Evolutionary conservation across 768 basidiomycete species (phyloP).

Genomic region (Mycena filopes): DNA sequence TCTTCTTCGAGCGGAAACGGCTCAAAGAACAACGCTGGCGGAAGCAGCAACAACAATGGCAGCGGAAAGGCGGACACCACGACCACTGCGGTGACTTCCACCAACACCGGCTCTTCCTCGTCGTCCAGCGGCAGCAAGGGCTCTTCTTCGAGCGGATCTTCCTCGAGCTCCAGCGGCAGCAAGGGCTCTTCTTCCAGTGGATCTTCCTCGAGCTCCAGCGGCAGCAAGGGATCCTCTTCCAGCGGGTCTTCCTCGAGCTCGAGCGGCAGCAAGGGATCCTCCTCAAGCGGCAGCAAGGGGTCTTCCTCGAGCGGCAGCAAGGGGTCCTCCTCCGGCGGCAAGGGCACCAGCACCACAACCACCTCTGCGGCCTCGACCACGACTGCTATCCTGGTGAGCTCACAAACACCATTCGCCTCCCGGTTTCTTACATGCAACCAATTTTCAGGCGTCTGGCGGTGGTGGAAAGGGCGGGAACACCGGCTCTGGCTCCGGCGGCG

Average conservation of each 20-base stretch:
- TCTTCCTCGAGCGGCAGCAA: not conserved
- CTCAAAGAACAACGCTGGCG: not conserved
- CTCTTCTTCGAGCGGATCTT: not conserved
- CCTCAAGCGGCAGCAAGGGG: not conserved
- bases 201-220: not conserved
- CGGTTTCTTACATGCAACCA: too few species aligned
- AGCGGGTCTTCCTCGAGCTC: not conserved
- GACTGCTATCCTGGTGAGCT: not conserved
- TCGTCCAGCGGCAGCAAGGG: not conserved
- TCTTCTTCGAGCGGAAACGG: not conserved
- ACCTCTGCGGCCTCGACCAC: not conserved
- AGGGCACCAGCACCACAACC: not conserved
- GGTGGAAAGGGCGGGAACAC: not conserved
- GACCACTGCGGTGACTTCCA: not conserved
- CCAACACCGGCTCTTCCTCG: not conserved
- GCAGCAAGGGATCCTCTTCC: not conserved
- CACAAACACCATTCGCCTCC: not conserved
- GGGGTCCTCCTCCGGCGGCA: too few species aligned
- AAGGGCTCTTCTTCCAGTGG: not conserved
- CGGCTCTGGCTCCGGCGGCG: not conserved
- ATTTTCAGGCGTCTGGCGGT: too few species aligned
- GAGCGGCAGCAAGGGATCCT: not conserved
- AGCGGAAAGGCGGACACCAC: not conserved
- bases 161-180: not conserved
- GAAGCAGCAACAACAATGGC: not conserved